Conservation (phyloP, 192 early-diverging fungal species). For the Umbelopsis vinacea region DNA sequence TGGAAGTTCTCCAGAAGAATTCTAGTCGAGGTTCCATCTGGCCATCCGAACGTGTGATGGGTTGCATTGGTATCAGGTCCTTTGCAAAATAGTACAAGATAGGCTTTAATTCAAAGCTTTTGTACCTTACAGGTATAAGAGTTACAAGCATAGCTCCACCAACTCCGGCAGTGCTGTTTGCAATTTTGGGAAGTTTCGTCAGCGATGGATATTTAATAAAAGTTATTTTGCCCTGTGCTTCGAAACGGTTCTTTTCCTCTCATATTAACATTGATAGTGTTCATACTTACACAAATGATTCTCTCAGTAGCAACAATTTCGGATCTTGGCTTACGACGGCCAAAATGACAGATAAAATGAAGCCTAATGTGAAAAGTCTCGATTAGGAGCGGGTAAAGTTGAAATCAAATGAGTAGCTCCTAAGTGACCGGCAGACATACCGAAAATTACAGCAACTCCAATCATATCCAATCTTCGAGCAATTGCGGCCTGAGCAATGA, state of each 20-base stretch:
- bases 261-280: background rate
- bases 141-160: conserved; percentile 44
- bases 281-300: conserved; percentile 47
- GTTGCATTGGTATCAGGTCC: conserved; percentile 38
- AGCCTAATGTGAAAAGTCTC: conserved; percentile 27
- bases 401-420: background rate
- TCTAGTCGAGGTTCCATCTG: conserved; percentile 24
- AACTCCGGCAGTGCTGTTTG: conserved; percentile 33
- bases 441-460: conserved; percentile 39
- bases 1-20: conserved; percentile 46
- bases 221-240: too few relatives aligned
- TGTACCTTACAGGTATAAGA: conserved; percentile 46
- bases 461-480: conserved; percentile 32
- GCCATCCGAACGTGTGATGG: conserved; percentile 24
- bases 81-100: conserved; percentile 41
- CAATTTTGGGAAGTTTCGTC: background rate
- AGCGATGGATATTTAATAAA: too few relatives aligned
- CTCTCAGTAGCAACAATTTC: conserved; percentile 45
- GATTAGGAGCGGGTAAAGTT: background rate
- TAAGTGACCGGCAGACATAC: conserved; percentile 19
- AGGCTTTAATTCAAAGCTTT: conserved; percentile 42
- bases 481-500: conserved; percentile 35
- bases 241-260: too few relatives aligned
- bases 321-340: conserved; percentile 46
- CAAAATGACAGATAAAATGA: conserved; percentile 47